Conservation (phyloP, 2,329 filamentous ascomycete species). For the Penicillium brevicompactum region DNA sequence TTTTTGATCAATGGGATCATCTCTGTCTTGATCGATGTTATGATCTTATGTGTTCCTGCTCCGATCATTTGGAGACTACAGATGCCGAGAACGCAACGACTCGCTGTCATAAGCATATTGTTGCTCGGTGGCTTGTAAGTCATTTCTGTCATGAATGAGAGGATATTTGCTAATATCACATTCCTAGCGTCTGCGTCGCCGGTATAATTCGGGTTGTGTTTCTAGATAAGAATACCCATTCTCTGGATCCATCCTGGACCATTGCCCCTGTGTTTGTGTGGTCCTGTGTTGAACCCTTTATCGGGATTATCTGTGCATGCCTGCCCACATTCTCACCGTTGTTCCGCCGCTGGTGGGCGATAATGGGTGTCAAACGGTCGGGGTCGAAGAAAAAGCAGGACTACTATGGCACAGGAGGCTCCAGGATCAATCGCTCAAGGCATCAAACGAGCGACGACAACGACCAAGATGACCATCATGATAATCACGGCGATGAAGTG, state of each 20-base stretch:
- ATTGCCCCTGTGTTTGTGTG: slow-evolving; percentile 11
- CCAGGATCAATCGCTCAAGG: neutral
- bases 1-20: slow-evolving; percentile 30
- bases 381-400: neutral
- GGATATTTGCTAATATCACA: neutral
- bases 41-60: slow-evolving; percentile 34
- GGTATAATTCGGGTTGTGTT: slow-evolving; percentile 10
- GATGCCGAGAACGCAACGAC: slow-evolving; percentile 30
- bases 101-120: slow-evolving; percentile 33
- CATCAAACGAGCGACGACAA: neutral
- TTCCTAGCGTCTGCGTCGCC: slow-evolving; percentile 6
- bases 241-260: slow-evolving; percentile 3
- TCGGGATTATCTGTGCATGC: slow-evolving; percentile 11
- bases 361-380: neutral
- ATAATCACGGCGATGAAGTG: neutral
- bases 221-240: neutral
- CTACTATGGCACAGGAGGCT: neutral
- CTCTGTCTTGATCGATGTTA: slow-evolving; percentile 33
- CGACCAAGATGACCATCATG: neutral
- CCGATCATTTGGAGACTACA: slow-evolving; percentile 32
- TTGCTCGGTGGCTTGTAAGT: slow-evolving; percentile 34
- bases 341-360: slow-evolving; percentile 11
- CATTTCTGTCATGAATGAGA: neutral
- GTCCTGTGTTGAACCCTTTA: slow-evolving; percentile 13
- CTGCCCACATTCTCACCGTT: slow-evolving; percentile 5